phyloP scores from a whole-genome alignment of 2,329 filamentous ascomycete genomes.

The Meredithiella fracta region DNA sequence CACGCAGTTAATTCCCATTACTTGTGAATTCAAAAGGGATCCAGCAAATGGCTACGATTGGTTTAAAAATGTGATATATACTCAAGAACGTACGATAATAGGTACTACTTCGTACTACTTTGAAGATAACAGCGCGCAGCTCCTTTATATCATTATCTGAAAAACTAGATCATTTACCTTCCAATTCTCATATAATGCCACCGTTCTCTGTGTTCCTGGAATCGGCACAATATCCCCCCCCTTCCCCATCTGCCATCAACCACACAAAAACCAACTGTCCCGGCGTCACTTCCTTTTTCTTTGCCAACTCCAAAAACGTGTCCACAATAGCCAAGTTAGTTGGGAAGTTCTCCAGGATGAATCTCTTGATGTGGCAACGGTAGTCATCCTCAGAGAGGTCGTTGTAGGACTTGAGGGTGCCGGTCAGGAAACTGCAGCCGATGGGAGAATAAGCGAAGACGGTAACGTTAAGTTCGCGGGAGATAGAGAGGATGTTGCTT shows the following conservation, averaged over 20 bases:
- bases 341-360: conserved; percentile 18
- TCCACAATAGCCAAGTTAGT: conserved; percentile 40
- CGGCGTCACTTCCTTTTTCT: conserved; percentile 33
- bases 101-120: too few relatives aligned
- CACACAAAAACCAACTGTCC: conserved; percentile 46
- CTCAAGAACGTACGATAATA: too few relatives aligned
- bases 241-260: conserved; percentile 40
- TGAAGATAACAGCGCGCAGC: conserved; percentile 15
- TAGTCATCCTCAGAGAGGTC: conserved; percentile 26
- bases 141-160: conserved; percentile 22
- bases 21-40: too few relatives aligned
- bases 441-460: conserved; percentile 43
- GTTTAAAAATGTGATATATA: too few relatives aligned
- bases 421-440: conserved; percentile 40
- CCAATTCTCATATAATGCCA: conserved; percentile 31
- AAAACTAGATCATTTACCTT: conserved; percentile 21
- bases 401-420: conserved; percentile 27
- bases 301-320: conserved; percentile 31
- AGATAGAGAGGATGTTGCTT: conserved; percentile 32
- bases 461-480: conserved; percentile 40
- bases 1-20: too few relatives aligned
- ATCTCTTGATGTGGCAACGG: conserved; percentile 16
- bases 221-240: conserved; percentile 45
- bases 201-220: conserved; percentile 31
- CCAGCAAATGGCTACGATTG: too few relatives aligned